phyloP scores from a whole-genome alignment of 108 stramenopile species.

The Cylindrotheca closterium region DNA sequence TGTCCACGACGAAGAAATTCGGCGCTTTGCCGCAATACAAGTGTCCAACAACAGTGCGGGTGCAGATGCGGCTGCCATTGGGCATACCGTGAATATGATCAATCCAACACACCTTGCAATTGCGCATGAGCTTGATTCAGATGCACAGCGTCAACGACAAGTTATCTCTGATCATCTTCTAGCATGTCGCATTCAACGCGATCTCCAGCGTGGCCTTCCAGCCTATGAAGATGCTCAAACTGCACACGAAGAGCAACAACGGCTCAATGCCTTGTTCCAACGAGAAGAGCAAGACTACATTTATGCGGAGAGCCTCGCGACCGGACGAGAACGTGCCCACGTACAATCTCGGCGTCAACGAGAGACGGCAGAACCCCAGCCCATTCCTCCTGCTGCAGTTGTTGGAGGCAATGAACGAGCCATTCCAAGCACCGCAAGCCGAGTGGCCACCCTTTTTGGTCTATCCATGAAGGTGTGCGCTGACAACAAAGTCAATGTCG shows the following conservation, averaged over 20 bases:
- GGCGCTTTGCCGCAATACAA: slow-evolving; percentile 9
- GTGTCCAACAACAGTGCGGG: too few relatives aligned
- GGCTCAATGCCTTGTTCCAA: slow-evolving; percentile 20
- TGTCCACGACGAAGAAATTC: slow-evolving; percentile 39
- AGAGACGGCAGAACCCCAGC: slow-evolving; percentile 2
- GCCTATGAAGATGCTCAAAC: slow-evolving; percentile 44
- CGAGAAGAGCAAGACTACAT: slow-evolving; percentile 35
- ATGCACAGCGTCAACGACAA: slow-evolving; percentile 27
- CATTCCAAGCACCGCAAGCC: not conserved
- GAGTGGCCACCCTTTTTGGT: slow-evolving; percentile 33
- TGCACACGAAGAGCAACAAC: slow-evolving; percentile 43
- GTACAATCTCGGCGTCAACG: not conserved
- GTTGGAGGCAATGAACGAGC: not conserved
- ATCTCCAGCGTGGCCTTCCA: slow-evolving; percentile 16
- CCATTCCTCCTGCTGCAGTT: not conserved
- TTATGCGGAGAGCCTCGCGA: slow-evolving; percentile 29
- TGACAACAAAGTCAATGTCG: slow-evolving; percentile 37
- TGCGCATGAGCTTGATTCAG: slow-evolving; percentile 3
- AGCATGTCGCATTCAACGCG: slow-evolving; percentile 26
- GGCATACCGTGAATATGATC: not conserved
- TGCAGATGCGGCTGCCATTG: not conserved
- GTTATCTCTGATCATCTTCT: slow-evolving; percentile 36
- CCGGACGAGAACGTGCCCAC: slow-evolving; percentile 33
- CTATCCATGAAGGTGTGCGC: slow-evolving; percentile 31
- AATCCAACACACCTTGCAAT: too few relatives aligned